Percentiles rank a stretch among this genome's conserved stretches.
Conservation (phyloP, 495 filamentous ascomycete genomes). For the Trichocladium antarcticum region DNA sequence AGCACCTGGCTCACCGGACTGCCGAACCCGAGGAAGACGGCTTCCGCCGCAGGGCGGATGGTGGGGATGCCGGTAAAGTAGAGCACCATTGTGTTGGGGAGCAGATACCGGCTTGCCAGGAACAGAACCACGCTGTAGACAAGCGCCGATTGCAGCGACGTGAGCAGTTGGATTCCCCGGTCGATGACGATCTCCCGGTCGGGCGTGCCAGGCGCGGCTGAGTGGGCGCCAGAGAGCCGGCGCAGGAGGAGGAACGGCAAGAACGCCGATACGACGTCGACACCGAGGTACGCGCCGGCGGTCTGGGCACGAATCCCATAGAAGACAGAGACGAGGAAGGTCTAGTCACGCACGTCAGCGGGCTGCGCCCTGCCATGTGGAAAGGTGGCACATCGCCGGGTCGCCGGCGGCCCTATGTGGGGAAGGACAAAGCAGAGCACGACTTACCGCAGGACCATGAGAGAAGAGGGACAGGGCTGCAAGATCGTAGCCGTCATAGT, state of each 20-base stretch:
- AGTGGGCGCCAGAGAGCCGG: constrained; percentile 49
- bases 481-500: constrained; percentile 64
- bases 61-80: constrained; percentile 60
- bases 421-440: not conserved
- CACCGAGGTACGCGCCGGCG: constrained; percentile 43
- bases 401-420: constrained; percentile 4
- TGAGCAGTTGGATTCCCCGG: constrained; percentile 47
- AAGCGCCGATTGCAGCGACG: constrained; percentile 51
- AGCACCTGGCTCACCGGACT: constrained; percentile 32
- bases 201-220: constrained; percentile 44
- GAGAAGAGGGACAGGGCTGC: constrained; percentile 55
- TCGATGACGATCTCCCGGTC: constrained; percentile 65
- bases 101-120: constrained; percentile 49
- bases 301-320: constrained; percentile 54
- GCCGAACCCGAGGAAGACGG: constrained; percentile 46
- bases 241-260: constrained; percentile 64
- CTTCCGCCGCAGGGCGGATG: constrained; percentile 50
- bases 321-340: constrained; percentile 61
- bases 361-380: constrained; percentile 2
- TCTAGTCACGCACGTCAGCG: constrained; percentile 28
- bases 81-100: constrained; percentile 54
- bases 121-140: constrained; percentile 59
- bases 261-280: constrained; percentile 55
- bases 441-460: constrained; percentile 53
- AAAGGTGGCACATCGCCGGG: not conserved